Conservation (phyloP, 2,329 filamentous ascomycete genomes). For the Apiospora marii region DNA sequence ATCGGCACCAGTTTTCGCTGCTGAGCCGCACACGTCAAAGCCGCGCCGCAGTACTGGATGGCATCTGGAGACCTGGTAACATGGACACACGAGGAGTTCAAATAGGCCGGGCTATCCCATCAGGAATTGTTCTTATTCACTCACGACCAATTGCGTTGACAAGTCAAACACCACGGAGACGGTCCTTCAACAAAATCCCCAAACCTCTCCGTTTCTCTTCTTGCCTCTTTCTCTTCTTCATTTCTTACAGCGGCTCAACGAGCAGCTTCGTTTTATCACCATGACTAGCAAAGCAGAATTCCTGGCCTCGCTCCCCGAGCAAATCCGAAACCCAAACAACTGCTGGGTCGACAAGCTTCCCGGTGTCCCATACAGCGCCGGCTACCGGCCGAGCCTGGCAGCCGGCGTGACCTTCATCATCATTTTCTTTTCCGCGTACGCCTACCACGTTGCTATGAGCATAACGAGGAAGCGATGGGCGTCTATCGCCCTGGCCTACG, state of each 20-base stretch:
- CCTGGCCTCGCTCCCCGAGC: neutral
- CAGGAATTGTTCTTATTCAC: neutral
- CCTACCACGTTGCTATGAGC: conserved; percentile 35
- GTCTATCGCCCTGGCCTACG: conserved; percentile 35
- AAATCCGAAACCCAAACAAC: conserved; percentile 30
- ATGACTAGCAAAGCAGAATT: neutral
- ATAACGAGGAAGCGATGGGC: conserved; percentile 34
- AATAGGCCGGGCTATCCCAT: neutral
- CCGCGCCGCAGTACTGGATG: neutral
- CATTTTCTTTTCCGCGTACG: conserved; percentile 36
- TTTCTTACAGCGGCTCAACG: neutral
- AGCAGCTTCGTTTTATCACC: neutral
- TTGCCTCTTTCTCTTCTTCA: neutral
- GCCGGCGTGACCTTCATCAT: conserved; percentile 36
- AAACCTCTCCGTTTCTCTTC: neutral
- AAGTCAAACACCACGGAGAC: neutral
- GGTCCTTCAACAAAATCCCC: too few relatives aligned
- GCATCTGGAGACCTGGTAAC: neutral
- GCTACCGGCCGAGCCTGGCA: conserved; percentile 37
- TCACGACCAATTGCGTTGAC: neutral
- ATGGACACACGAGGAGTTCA: neutral
- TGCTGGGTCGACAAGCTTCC: conserved; percentile 28
- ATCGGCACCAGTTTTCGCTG: neutral
- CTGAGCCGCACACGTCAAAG: neutral
- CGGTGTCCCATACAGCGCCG: conserved; percentile 31